Evolutionary conservation across 371 early-diverging fungal species (phyloP).

Genomic region (Actinomortierella wolfii): DNA sequence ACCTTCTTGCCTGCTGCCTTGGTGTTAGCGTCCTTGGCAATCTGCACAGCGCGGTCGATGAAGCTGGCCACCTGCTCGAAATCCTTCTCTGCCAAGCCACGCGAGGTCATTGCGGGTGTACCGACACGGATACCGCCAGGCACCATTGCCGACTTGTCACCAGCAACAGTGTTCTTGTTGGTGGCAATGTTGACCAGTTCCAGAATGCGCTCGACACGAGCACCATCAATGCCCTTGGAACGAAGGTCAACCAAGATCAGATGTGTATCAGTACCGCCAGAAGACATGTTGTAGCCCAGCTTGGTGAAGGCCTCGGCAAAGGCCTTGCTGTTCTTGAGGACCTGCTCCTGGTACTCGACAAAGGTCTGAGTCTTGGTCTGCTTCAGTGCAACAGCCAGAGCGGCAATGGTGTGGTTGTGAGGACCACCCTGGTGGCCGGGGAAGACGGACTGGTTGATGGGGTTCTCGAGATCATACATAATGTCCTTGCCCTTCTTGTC

Average conservation of each 20-base stretch:
- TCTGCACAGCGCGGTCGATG: slow-evolving; percentile 82
- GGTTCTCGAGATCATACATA: slow-evolving; percentile 87
- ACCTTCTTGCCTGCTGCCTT: slow-evolving; percentile 63
- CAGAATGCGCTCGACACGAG: slow-evolving; percentile 91
- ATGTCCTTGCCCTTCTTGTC: slow-evolving; percentile 88
- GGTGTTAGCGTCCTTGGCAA: slow-evolving; percentile 66
- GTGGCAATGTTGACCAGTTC: slow-evolving; percentile 95
- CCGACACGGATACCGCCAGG: slow-evolving; percentile 96
- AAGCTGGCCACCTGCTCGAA: slow-evolving; percentile 85
- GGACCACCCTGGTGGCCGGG: slow-evolving; percentile 99
- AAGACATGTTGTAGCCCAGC: slow-evolving; percentile 84
- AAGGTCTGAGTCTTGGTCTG: slow-evolving; percentile 85
- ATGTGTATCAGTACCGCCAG: slow-evolving; percentile 96
- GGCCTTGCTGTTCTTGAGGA: slow-evolving; percentile 87
- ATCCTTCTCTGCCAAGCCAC: slow-evolving; percentile 89
- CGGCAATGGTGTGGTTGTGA: slow-evolving; percentile 99
- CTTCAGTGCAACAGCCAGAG: slow-evolving; percentile 96
- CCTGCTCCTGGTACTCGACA: slow-evolving; percentile 91
- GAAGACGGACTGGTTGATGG: slow-evolving; percentile 98
- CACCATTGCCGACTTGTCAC: slow-evolving; percentile 93
- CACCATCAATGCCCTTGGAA: slow-evolving; percentile 88
- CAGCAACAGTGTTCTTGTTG: slow-evolving; percentile 99
- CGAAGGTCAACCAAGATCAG: slow-evolving; percentile 88
- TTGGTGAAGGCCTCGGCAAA: slow-evolving; percentile 79
- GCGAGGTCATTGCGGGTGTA: slow-evolving; percentile 97